Conservation (phyloP, 1,284 basidiomycete genomes). For the Heterobasidion parviporum region DNA sequence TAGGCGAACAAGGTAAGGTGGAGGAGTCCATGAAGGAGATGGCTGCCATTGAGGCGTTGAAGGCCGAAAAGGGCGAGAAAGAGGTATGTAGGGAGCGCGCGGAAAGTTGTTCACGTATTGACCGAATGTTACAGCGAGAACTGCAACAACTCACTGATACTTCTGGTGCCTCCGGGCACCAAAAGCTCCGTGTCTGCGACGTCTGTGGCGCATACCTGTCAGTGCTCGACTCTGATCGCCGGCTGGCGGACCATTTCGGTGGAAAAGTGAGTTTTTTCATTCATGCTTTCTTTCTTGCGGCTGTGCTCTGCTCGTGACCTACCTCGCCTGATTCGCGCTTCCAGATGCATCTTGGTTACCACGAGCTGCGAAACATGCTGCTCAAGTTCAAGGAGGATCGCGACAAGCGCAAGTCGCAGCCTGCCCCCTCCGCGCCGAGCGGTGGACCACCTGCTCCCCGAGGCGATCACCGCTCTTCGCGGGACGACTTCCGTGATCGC, state of each 20-base stretch:
- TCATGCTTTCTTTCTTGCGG: background rate
- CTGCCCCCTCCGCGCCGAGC: slow-evolving; percentile 23
- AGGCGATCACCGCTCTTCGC: slow-evolving; percentile 13
- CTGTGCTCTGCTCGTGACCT: background rate
- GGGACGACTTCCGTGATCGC: slow-evolving; percentile 20
- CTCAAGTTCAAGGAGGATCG: slow-evolving; percentile 82
- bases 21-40: slow-evolving; percentile 98
- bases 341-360: slow-evolving; percentile 98
- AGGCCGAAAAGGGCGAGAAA: slow-evolving; percentile 93
- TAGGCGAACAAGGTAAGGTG: slow-evolving; percentile 94
- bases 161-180: slow-evolving; percentile 96
- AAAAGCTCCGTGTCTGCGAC: slow-evolving; percentile 98
- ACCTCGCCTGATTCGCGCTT: background rate
- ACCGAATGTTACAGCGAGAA: slow-evolving; percentile 54
- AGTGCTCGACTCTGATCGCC: slow-evolving; percentile 96
- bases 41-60: slow-evolving; percentile 94
- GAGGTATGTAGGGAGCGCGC: slow-evolving; percentile 48
- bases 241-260: slow-evolving; percentile 98
- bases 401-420: slow-evolving; percentile 68
- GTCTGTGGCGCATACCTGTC: slow-evolving; percentile 98
- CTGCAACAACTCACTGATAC: slow-evolving; percentile 96
- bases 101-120: background rate
- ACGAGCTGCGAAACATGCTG: slow-evolving; percentile 93
- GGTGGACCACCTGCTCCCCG: slow-evolving; percentile 23
- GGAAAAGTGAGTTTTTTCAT: slow-evolving; percentile 70